phyloP scores from a whole-genome alignment of 306 rosid genomes.

The Trifolium dubium region DNA sequence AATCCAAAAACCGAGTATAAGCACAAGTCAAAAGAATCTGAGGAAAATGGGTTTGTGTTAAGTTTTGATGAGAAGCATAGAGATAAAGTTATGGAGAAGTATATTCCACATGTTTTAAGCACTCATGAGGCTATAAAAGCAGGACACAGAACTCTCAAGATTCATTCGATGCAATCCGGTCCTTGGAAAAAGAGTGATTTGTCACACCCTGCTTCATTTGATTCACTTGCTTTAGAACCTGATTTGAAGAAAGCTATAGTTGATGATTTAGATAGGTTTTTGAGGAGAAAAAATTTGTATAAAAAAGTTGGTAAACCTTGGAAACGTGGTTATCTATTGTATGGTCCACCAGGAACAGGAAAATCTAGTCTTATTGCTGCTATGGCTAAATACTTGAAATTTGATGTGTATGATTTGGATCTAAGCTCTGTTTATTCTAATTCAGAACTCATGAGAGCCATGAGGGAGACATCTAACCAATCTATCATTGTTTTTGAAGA shows the following conservation, averaged over 20 bases:
- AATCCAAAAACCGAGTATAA: background rate
- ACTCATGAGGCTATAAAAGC: slow-evolving; percentile 26
- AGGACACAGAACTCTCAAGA: slow-evolving; percentile 24
- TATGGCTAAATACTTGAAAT: slow-evolving; percentile 47
- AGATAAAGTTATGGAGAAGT: slow-evolving; percentile 21
- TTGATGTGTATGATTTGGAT: slow-evolving; percentile 56
- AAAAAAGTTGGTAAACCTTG: slow-evolving; percentile 54
- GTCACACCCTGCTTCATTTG: slow-evolving; percentile 46
- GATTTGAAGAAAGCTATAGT: slow-evolving; percentile 31
- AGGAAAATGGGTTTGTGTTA: background rate
- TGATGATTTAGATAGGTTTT: slow-evolving; percentile 44
- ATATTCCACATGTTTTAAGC: slow-evolving; percentile 33
- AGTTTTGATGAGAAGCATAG: slow-evolving; percentile 42
- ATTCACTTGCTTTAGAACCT: slow-evolving; percentile 48
- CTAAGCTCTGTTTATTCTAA: slow-evolving; percentile 27
- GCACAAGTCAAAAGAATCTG: background rate
- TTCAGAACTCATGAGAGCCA: slow-evolving; percentile 9
- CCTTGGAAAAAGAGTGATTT: slow-evolving; percentile 29
- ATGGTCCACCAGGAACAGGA: slow-evolving; percentile 58
- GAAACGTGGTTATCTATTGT: slow-evolving; percentile 53
- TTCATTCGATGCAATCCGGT: background rate
- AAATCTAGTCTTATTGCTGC: slow-evolving; percentile 53
- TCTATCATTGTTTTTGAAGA: slow-evolving; percentile 57
- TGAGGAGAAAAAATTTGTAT: slow-evolving; percentile 48
- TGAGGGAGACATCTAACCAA: slow-evolving; percentile 37